phyloP scores from a whole-genome alignment of 306 rosid species.

The Biancaea sappan region DNA sequence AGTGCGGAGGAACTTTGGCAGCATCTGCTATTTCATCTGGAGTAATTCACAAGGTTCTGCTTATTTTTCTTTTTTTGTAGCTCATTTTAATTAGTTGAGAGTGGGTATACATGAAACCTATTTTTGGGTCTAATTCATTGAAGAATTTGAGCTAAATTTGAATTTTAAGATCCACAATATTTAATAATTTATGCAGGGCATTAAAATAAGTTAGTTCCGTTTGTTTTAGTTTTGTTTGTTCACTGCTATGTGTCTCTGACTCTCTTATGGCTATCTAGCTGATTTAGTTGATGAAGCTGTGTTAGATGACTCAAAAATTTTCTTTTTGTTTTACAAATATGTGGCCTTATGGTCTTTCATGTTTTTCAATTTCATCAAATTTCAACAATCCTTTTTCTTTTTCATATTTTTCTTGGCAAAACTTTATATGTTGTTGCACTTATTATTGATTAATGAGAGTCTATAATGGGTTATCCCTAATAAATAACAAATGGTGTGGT shows the following conservation, averaged over 20 bases:
- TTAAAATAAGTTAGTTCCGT: not conserved
- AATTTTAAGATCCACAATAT: not conserved
- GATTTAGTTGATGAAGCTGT: not conserved
- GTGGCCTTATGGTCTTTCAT: not conserved
- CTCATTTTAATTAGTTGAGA: not conserved
- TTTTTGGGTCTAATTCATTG: not conserved
- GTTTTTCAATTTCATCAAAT: not conserved
- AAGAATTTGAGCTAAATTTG: not conserved
- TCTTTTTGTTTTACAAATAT: not conserved
- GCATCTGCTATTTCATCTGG: constrained; percentile 94
- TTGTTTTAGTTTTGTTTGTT: not conserved
- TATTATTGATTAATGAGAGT: not conserved
- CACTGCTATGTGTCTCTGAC: not conserved
- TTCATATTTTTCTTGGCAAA: not conserved
- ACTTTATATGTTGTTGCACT: constrained; percentile 18
- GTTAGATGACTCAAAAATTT: not conserved
- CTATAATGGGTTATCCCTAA: not conserved
- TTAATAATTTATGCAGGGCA: not conserved
- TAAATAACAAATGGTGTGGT: not conserved
- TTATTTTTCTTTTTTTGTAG: not conserved
- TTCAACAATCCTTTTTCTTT: not conserved
- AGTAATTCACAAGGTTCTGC: constrained; percentile 75
- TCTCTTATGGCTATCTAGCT: not conserved
- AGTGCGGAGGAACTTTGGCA: constrained; percentile 92
- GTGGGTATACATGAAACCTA: not conserved